phyloP scores from a whole-genome alignment of 306 rosid genomes.

The Quercus wislizeni region DNA sequence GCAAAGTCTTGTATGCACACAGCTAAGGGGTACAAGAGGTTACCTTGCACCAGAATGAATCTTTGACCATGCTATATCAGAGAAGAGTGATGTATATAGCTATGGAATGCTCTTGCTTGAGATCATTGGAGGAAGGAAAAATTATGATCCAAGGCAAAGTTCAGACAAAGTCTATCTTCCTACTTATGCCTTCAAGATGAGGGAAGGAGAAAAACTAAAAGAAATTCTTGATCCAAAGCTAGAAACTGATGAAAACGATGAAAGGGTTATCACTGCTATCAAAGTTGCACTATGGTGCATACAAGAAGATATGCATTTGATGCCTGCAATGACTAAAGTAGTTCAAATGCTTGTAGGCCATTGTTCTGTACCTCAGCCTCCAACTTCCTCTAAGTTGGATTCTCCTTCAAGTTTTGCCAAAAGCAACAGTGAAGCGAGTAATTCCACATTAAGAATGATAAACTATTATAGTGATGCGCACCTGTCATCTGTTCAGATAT shows the following conservation, averaged over 20 bases:
- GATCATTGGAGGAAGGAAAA: conserved; percentile 35
- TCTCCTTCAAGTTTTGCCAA: conserved; percentile 3
- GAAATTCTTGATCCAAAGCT: conserved; percentile 48
- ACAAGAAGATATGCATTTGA: conserved; percentile 32
- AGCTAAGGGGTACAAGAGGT: conserved; percentile 41
- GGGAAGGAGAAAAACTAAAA: conserved; percentile 46
- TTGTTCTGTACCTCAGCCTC: conserved; percentile 18
- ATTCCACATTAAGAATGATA: neutral
- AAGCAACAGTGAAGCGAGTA: conserved; percentile 25
- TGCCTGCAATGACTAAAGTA: conserved; percentile 43
- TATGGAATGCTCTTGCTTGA: conserved; percentile 39
- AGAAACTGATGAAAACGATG: conserved; percentile 41
- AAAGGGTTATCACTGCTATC: conserved; percentile 27
- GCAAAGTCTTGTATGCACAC: conserved; percentile 27
- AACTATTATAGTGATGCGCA: conserved; percentile 16
- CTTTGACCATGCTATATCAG: conserved; percentile 33
- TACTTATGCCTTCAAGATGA: conserved; percentile 21
- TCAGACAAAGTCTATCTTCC: conserved; percentile 33
- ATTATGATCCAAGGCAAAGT: conserved; percentile 15
- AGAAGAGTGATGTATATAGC: conserved; percentile 46
- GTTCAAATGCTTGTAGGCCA: conserved; percentile 41
- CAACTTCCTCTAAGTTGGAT: conserved; percentile 6
- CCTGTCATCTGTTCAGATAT: conserved; percentile 20
- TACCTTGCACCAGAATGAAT: conserved; percentile 49
- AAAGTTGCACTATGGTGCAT: conserved; percentile 37